Conservation (phyloP, 1,139 yeast genomes). For the Debaryomyces psychrophilus region DNA sequence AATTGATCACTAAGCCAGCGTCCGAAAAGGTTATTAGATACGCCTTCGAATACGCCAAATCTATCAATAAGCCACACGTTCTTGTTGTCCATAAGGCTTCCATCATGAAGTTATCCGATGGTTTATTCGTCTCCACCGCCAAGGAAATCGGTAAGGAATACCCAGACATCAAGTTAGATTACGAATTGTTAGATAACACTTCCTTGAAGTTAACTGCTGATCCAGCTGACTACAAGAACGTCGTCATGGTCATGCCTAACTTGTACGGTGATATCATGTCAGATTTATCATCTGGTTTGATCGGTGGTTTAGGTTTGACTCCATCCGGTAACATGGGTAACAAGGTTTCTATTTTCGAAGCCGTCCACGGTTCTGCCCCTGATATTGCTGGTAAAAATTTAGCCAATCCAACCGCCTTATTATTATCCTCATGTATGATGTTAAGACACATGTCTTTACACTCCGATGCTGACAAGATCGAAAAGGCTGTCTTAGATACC, state of each 20-base stretch:
- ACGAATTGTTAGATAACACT: conserved; percentile 93
- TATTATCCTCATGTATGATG: conserved; percentile 97
- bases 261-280: conserved; percentile 98
- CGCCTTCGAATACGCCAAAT: conserved; percentile 94
- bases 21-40: conserved; percentile 95
- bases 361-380: conserved; percentile 99
- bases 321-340: conserved; percentile 99
- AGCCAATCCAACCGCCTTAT: conserved; percentile 97
- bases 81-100: conserved; percentile 98
- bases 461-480: conserved; percentile 79
- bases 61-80: conserved; percentile 86
- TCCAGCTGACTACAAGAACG: conserved; percentile 75
- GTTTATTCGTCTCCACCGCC: conserved; percentile 91
- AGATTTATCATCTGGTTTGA: conserved; percentile 94
- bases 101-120: conserved; percentile 97
- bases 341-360: conserved; percentile 96
- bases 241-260: conserved; percentile 99
- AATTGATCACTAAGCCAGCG: conserved; percentile 94
- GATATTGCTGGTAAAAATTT: conserved; percentile 97
- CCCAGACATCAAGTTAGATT: conserved; percentile 83
- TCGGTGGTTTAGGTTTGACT: conserved; percentile 97
- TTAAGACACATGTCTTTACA: conserved; percentile 95
- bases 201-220: conserved; percentile 87
- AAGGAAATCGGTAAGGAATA: conserved; percentile 86
- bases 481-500: conserved; percentile 85